Conservation (phyloP, 768 basidiomycete species). For the Pulveroboletus ravenelii region DNA sequence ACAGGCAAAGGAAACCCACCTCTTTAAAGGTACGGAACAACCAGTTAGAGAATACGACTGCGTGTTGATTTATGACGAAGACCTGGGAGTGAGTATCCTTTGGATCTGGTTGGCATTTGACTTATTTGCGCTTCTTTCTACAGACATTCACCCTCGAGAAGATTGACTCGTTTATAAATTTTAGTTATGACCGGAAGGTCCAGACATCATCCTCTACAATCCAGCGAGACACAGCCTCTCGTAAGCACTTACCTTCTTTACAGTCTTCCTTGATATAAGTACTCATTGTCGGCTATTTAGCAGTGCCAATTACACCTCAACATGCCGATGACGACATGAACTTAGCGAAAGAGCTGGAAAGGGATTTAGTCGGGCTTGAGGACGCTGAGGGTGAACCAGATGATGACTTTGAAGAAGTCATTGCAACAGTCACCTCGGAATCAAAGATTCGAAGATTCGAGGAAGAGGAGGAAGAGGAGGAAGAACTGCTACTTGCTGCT, state of each 20-base stretch:
- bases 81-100: constrained; percentile 49
- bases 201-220: constrained; percentile 21
- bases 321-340: constrained; percentile 29
- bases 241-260: constrained; percentile 13
- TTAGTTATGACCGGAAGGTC: constrained; percentile 49
- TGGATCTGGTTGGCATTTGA: neutral
- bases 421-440: constrained; percentile 27
- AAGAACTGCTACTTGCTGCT: constrained; percentile 28
- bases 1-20: constrained; percentile 49
- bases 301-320: constrained; percentile 15
- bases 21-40: constrained; percentile 55
- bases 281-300: constrained; percentile 10
- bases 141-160: constrained; percentile 74
- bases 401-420: constrained; percentile 41
- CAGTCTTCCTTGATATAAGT: neutral
- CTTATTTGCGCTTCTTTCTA: constrained; percentile 9
- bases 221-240: constrained; percentile 15
- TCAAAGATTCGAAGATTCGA: constrained; percentile 31
- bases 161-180: constrained; percentile 58
- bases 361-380: constrained; percentile 26
- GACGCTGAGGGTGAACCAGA: constrained; percentile 40
- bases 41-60: constrained; percentile 69
- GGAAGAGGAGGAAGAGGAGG: constrained; percentile 29
- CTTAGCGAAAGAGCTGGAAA: constrained; percentile 26
- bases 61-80: constrained; percentile 77